Base-by-base conservation (phyloP, 495 filamentous ascomycete species). In the Patellaria atrata region DNA sequence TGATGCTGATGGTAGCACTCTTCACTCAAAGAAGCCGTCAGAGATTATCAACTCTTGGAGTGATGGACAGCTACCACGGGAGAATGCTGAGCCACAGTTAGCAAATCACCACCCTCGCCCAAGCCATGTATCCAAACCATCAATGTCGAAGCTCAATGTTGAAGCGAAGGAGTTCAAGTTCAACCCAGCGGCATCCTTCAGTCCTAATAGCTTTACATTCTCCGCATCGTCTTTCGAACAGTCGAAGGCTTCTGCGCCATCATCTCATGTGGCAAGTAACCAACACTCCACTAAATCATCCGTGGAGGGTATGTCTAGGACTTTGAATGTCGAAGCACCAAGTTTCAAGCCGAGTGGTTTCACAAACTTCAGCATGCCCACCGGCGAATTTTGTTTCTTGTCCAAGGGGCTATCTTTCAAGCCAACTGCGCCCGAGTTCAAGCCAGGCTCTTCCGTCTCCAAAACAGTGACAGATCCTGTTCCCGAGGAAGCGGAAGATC, bases 151-250 rank as follows among this genome's bases (percentile, higher is more conserved):
- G 38, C 62, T 94, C 29, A 94, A 97, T 43, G 82, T 85, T 24
- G 75, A 73, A 35, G 87, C 89, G 0, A 77, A 79, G 31, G 83
- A 86, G 47, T 94, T 94, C 55, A 82, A 74, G 43, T 79, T 79
- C 52, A 75, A 89, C 38, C 81, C 82, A 3, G 60, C 57, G 12
- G 73, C 56, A 34, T 54, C 68, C 1, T 80, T 79, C 52, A 64
- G 62, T 23, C 69, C 82, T 1, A 61, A 64, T n/a, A 60, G 65
- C 25, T 61, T 65, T 22, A 48, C 63, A 6, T 79, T 77, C 38
- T 60, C 62, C 23, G 58, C 59, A 30, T 69, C 59, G 40, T 60
- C 57, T 3, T 71, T 76, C 53, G 68, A 75, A 43, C 66, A 70
- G 29, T 4, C 11, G 29, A 42, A 13, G 7, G 23, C n/a, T n/a